These are phyloP conservation scores for Viridothelium virens DNA, from an alignment of 495 filamentous ascomycete species.

Conservation along the genomic window DNA sequence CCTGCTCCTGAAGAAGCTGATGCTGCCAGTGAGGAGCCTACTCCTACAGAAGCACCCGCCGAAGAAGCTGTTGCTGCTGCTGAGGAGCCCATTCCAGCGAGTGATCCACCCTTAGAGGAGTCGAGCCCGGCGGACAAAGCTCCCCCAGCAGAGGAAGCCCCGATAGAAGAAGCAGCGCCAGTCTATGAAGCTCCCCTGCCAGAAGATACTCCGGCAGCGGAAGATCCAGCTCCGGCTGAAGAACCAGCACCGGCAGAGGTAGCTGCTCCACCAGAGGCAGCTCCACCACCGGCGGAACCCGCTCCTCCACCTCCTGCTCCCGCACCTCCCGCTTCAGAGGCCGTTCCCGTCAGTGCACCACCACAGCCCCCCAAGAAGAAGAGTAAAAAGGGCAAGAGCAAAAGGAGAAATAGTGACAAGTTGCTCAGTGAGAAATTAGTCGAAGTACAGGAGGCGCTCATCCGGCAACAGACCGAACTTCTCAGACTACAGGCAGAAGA, in stretches of 20 bases:
- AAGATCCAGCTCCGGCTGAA: background rate
- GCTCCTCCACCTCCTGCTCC: background rate
- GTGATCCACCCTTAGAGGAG: background rate
- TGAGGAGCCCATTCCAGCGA: background rate
- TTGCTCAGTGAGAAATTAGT: background rate
- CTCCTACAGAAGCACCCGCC: background rate
- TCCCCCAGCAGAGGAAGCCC: background rate
- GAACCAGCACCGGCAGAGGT: background rate
- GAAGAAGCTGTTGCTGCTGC: background rate
- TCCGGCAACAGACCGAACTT: slow-evolving; percentile 6
- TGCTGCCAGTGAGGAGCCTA: background rate
- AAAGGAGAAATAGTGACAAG: background rate
- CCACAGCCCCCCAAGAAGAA: background rate
- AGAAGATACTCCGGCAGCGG: background rate
- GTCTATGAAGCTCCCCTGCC: background rate
- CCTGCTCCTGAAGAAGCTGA: background rate
- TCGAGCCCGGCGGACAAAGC: background rate
- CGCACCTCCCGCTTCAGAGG: background rate
- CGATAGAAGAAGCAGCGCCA: background rate
- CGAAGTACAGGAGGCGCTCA: background rate
- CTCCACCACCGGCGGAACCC: background rate
- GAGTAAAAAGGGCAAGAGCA: slow-evolving; percentile 1
- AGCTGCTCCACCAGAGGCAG: background rate
- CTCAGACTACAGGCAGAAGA: background rate
- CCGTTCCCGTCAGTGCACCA: background rate